A percentile compares a stretch with the other conserved stretches of the same genome.
These are phyloP conservation scores for Scleroderma citrinum DNA, from an alignment of 768 basidiomycete genomes.

Conservation along the genomic window DNA sequence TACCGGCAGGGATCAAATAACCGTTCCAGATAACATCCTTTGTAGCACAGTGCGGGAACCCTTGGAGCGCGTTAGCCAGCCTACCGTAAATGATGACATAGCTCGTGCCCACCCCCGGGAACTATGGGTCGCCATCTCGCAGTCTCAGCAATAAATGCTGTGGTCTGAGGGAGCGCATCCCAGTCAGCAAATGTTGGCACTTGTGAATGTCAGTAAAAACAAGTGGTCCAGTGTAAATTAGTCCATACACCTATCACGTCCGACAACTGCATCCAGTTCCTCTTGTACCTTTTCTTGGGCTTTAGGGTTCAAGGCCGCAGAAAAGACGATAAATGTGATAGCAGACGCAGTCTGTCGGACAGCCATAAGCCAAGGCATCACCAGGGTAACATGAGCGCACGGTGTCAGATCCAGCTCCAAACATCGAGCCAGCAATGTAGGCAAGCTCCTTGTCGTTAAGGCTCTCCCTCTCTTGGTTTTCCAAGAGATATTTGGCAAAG, in stretches of 20 bases:
- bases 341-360: slow-evolving; percentile 34
- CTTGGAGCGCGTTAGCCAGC: slow-evolving; percentile 3
- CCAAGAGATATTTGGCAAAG: slow-evolving; percentile 34
- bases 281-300: slow-evolving; percentile 45
- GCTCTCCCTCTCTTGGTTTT: slow-evolving; percentile 27
- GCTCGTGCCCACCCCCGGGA: slow-evolving; percentile 16
- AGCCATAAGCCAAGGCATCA: background rate
- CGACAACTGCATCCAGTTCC: slow-evolving; percentile 48
- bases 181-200: slow-evolving; percentile 33
- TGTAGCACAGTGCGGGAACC: slow-evolving; percentile 57
- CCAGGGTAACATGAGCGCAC: slow-evolving; percentile 17
- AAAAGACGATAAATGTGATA: slow-evolving; percentile 49
- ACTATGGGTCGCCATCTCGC: slow-evolving; percentile 31
- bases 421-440: slow-evolving; percentile 38
- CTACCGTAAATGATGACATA: background rate
- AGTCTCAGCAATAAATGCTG: slow-evolving; percentile 30
- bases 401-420: slow-evolving; percentile 38
- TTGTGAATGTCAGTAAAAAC: slow-evolving; percentile 4
- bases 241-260: slow-evolving; percentile 27
- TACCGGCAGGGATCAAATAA: slow-evolving; percentile 20
- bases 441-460: slow-evolving; percentile 31
- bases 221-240: background rate
- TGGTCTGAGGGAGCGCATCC: slow-evolving; percentile 27
- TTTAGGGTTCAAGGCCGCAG: slow-evolving; percentile 45
- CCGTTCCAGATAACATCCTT: slow-evolving; percentile 49